Percentiles rank a stretch among this genome's conserved stretches.
Conservation (phyloP, 306 rosid species). For the Dalbergia cultrata region DNA sequence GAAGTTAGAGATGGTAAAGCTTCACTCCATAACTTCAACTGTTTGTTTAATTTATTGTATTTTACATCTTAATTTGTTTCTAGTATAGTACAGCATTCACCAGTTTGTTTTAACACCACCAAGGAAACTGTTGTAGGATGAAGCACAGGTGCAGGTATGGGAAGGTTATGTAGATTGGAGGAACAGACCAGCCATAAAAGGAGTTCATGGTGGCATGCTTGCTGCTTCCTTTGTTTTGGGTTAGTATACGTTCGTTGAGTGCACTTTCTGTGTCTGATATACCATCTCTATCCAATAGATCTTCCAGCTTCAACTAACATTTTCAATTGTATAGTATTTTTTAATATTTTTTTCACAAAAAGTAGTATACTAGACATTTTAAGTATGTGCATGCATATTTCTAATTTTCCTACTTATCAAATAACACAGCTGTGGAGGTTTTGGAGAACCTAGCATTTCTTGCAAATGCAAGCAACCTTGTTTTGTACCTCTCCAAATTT, state of each 20-base stretch:
- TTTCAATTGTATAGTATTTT: neutral
- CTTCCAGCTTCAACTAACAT: neutral
- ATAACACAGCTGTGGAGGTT: conserved; percentile 68
- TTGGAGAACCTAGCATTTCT: conserved; percentile 84
- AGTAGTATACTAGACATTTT: neutral
- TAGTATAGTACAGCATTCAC: neutral
- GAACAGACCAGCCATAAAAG: conserved; percentile 73
- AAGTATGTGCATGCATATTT: conserved; percentile 3
- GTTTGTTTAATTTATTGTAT: neutral
- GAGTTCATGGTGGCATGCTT: conserved; percentile 77
- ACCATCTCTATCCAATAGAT: neutral
- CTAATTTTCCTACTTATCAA: conserved; percentile 22
- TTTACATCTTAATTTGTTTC: conserved; percentile 17
- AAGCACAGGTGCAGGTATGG: conserved; percentile 60
- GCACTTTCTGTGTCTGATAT: neutral
- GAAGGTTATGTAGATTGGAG: conserved; percentile 87
- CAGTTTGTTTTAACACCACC: conserved; percentile 23
- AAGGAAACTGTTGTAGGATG: conserved; percentile 54
- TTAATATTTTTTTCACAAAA: neutral
- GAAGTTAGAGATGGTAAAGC: conserved; percentile 53
- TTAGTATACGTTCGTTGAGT: conserved; percentile 44
- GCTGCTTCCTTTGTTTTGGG: conserved; percentile 84
- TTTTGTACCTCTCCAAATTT: conserved; percentile 66
- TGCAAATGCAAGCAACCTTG: conserved; percentile 90
- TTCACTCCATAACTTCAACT: conserved; percentile 4